Evolutionary conservation across 768 basidiomycete species (phyloP).

Genomic region (Mycena chlorophos): DNA sequence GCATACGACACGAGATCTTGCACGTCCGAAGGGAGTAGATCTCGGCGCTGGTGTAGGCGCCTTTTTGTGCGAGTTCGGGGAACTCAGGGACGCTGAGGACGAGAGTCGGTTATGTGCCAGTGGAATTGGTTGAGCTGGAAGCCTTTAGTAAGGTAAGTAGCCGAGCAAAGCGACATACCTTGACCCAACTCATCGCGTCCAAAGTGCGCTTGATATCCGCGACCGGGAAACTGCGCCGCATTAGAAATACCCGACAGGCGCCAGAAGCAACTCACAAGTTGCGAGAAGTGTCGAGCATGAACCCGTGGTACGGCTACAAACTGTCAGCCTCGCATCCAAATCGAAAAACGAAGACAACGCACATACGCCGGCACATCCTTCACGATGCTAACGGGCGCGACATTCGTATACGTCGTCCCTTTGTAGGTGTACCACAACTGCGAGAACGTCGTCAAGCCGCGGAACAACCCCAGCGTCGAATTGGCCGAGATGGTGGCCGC

Average conservation of each 20-base stretch:
- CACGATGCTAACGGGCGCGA: constrained; percentile 56
- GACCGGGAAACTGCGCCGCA: constrained; percentile 53
- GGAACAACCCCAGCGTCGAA: constrained; percentile 64
- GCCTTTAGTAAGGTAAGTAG: constrained; percentile 53
- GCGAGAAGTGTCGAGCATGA: constrained; percentile 79
- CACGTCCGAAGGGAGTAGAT: constrained; percentile 59
- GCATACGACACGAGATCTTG: constrained; percentile 64
- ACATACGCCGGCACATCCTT: constrained; percentile 68
- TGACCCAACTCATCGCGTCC: constrained; percentile 76
- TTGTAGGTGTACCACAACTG: constrained; percentile 62
- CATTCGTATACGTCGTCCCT: constrained; percentile 50
- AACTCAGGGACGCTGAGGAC: too few relatives aligned
- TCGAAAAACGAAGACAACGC: constrained; percentile 24
- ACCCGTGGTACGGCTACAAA: constrained; percentile 65
- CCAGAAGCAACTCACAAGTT: constrained; percentile 54
- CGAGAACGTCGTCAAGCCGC: constrained; percentile 74
- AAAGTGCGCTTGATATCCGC: constrained; percentile 65
- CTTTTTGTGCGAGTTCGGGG: constrained; percentile 45
- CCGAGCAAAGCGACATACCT: constrained; percentile 52
- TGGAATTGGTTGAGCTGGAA: constrained; percentile 62
- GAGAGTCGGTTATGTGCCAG: too few relatives aligned
- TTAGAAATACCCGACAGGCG: not conserved
- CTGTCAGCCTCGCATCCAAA: not conserved
- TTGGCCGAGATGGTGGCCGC: constrained; percentile 58
- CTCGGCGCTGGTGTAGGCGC: constrained; percentile 63